Percentiles rank a stretch among this genome's conserved stretches.
Evolutionary conservation across 2,329 filamentous ascomycete species (phyloP).

Genomic region (Thermomyces lanuginosus): DNA sequence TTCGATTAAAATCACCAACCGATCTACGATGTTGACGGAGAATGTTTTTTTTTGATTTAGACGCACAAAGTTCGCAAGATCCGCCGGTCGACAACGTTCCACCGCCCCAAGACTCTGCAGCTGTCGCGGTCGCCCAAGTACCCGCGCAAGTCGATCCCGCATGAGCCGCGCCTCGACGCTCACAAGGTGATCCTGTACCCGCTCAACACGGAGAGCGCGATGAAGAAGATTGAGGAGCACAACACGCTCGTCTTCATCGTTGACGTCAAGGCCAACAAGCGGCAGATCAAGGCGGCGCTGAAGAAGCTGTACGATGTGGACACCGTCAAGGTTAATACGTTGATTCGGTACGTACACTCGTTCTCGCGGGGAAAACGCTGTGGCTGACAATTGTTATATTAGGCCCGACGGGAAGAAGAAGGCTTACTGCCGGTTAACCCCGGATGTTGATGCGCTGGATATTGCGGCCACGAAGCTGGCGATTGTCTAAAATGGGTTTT

Average conservation of each 20-base stretch:
- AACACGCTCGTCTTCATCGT: conserved; percentile 98
- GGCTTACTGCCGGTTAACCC: conserved; percentile 87
- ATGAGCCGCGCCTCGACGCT: conserved; percentile 82
- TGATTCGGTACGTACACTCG: conserved; percentile 56
- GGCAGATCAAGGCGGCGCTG: conserved; percentile 92
- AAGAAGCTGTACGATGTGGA: conserved; percentile 99
- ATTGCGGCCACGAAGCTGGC: conserved; percentile 98
- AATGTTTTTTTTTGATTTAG: conserved; percentile 39
- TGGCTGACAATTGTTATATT: not conserved
- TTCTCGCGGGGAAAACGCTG: not conserved
- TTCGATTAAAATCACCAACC: not conserved
- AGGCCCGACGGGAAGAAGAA: conserved; percentile 97
- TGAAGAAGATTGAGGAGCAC: conserved; percentile 99
- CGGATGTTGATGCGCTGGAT: conserved; percentile 95
- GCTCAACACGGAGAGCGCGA: conserved; percentile 97
- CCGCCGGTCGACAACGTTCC: conserved; percentile 85
- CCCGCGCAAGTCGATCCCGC: conserved; percentile 85
- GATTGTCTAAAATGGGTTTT: conserved; percentile 58
- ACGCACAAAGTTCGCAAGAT: conserved; percentile 86
- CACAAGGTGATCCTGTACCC: conserved; percentile 97
- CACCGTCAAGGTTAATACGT: conserved; percentile 96
- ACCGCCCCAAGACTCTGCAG: conserved; percentile 90
- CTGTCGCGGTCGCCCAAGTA: conserved; percentile 87
- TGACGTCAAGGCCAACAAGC: conserved; percentile 96
- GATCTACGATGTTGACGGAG: conserved; percentile 12